Evolutionary conservation across 176 grass and related monocot genomes (phyloP).

Genomic region (Zoysia japonica): DNA sequence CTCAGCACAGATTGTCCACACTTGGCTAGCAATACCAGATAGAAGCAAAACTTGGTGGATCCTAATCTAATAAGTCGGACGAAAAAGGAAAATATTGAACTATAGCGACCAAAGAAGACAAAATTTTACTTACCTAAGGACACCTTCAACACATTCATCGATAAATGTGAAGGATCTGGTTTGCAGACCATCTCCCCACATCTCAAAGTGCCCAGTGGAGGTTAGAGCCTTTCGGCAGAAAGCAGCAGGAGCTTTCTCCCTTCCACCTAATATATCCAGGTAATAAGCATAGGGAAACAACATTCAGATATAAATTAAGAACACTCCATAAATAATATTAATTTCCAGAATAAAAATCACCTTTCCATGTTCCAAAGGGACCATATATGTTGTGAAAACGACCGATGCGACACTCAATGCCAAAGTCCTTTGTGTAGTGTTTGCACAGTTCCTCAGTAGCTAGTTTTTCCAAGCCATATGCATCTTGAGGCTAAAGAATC

Average conservation of each 20-base stretch:
- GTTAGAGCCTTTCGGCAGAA: slow-evolving; percentile 81
- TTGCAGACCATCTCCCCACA: slow-evolving; percentile 86
- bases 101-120: background rate
- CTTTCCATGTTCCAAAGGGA: slow-evolving; percentile 97
- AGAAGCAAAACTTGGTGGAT: slow-evolving; percentile 15
- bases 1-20: background rate
- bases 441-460: slow-evolving; percentile 96
- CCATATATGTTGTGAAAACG: slow-evolving; percentile 98
- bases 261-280: slow-evolving; percentile 54
- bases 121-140: slow-evolving; percentile 48
- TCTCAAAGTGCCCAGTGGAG: slow-evolving; percentile 69
- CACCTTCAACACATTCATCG: slow-evolving; percentile 74
- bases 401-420: slow-evolving; percentile 80
- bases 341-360: slow-evolving; percentile 35
- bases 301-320: background rate
- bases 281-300: background rate
- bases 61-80: slow-evolving; percentile 13
- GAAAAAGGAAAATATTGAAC: background rate
- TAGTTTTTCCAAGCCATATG: slow-evolving; percentile 96
- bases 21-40: background rate
- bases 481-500: slow-evolving; percentile 80
- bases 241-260: slow-evolving; percentile 83
- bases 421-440: slow-evolving; percentile 97
- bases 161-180: slow-evolving; percentile 81
- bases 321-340: background rate